A percentile compares a stretch with the other conserved stretches of the same genome.
These are phyloP conservation scores for Cercospora sp. DNA, from an alignment of 2,329 filamentous ascomycete species.

Conservation along the genomic window DNA sequence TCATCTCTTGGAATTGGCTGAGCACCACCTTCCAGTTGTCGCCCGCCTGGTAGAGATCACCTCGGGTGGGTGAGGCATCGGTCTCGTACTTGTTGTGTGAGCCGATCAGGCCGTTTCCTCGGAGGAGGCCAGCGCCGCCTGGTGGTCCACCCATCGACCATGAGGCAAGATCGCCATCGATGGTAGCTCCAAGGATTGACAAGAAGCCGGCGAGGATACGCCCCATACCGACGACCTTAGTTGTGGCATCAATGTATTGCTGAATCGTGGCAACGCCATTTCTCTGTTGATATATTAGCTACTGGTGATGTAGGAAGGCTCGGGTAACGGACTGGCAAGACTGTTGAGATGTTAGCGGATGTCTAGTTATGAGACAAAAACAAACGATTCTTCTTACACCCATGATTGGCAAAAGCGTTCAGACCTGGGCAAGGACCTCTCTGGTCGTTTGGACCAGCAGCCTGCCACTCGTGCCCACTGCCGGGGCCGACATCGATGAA, in stretches of 20 bases:
- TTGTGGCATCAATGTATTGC: slow-evolving; percentile 36
- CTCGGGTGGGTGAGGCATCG: slow-evolving; percentile 39
- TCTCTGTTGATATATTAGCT: slow-evolving; percentile 17
- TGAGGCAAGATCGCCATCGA: slow-evolving; percentile 36
- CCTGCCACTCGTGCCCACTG: slow-evolving; percentile 33
- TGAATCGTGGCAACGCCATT: slow-evolving; percentile 37
- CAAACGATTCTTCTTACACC: neutral
- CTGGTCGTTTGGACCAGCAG: slow-evolving; percentile 34
- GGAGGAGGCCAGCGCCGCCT: slow-evolving; percentile 14
- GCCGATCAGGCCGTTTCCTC: slow-evolving; percentile 31
- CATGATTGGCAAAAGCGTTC: slow-evolving; percentile 37
- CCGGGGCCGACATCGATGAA: slow-evolving; percentile 28
- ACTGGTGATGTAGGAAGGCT: neutral
- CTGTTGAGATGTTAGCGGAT: neutral
- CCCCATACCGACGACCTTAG: slow-evolving; percentile 40
- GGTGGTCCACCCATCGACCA: slow-evolving; percentile 39
- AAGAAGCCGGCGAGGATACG: slow-evolving; percentile 37
- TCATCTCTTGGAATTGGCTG: slow-evolving; percentile 36
- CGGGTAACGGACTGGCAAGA: neutral
- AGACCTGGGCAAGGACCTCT: slow-evolving; percentile 38
- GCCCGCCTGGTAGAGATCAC: slow-evolving; percentile 37
- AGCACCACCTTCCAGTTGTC: slow-evolving; percentile 33
- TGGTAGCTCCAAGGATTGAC: slow-evolving; percentile 37
- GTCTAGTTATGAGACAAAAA: neutral
- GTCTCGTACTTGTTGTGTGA: slow-evolving; percentile 42